These are phyloP conservation scores for Bruguiera sexangula DNA, from an alignment of 345 rosid genomes.

Conservation along the genomic window DNA sequence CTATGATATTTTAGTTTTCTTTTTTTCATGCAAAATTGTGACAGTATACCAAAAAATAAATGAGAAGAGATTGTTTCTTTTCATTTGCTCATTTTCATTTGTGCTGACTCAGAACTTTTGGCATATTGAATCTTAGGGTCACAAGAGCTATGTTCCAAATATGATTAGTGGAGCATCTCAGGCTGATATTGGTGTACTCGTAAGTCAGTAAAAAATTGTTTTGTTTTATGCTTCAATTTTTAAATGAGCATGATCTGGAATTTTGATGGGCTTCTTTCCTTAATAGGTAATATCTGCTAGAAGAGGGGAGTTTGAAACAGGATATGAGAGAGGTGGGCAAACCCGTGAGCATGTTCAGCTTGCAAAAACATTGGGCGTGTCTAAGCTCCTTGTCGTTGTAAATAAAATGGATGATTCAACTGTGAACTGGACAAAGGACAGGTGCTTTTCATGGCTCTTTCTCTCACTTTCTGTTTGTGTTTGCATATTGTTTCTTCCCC, in stretches of 20 bases:
- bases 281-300: conserved; percentile 91
- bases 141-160: conserved; percentile 97
- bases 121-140: conserved; percentile 61
- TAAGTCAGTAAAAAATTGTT: conserved; percentile 30
- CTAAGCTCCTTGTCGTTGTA: conserved; percentile 83
- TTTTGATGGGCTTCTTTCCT: neutral
- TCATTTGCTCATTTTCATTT: neutral
- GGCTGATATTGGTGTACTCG: conserved; percentile 96
- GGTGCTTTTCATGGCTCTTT: conserved; percentile 36
- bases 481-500: neutral
- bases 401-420: conserved; percentile 99
- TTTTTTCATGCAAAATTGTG: no score
- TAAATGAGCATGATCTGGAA: neutral
- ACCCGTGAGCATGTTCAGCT: conserved; percentile 99
- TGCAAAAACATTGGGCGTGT: conserved; percentile 96
- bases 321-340: conserved; percentile 98
- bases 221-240: neutral
- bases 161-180: conserved; percentile 99
- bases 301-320: conserved; percentile 98
- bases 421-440: conserved; percentile 91
- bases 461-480: neutral
- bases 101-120: neutral
- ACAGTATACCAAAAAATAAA: no score
- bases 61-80: neutral
- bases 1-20: no score